phyloP scores from a whole-genome alignment of 441 rosid species.

The Capsella rubella region DNA sequence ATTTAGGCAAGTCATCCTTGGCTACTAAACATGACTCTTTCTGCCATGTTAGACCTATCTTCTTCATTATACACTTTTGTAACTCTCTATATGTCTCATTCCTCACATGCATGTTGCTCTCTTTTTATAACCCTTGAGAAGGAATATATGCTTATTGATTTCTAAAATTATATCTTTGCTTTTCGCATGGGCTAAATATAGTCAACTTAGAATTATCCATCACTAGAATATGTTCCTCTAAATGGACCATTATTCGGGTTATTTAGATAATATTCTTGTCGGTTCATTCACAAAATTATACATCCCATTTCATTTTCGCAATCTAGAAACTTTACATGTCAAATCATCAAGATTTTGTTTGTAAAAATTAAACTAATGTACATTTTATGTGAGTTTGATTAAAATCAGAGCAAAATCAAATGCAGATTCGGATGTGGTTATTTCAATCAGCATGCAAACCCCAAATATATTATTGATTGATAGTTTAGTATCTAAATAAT shows the following conservation, averaged over 20 bases:
- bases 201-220: slow-evolving; percentile 37
- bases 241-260: slow-evolving; percentile 32
- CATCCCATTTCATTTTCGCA: slow-evolving; percentile 1
- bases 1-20: slow-evolving; percentile 49
- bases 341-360: neutral
- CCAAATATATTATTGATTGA: neutral
- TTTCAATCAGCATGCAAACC: neutral
- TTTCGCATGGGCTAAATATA: slow-evolving; percentile 35
- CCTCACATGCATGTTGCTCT: slow-evolving; percentile 13
- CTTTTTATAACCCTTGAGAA: slow-evolving; percentile 35
- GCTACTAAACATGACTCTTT: slow-evolving; percentile 44
- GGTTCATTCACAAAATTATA: slow-evolving; percentile 13
- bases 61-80: slow-evolving; percentile 8
- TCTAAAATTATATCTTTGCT: slow-evolving; percentile 13
- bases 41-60: slow-evolving; percentile 40
- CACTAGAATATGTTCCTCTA: slow-evolving; percentile 34
- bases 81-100: slow-evolving; percentile 17
- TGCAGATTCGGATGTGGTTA: neutral
- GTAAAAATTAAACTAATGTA: neutral
- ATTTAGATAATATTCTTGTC: neutral
- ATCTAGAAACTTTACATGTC: neutral
- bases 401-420: neutral
- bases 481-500: neutral
- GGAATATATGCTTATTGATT: slow-evolving; percentile 40
- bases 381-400: neutral